Evolutionary conservation across 106 monocot species (phyloP).

Genomic region (Dioscorea alata): DNA sequence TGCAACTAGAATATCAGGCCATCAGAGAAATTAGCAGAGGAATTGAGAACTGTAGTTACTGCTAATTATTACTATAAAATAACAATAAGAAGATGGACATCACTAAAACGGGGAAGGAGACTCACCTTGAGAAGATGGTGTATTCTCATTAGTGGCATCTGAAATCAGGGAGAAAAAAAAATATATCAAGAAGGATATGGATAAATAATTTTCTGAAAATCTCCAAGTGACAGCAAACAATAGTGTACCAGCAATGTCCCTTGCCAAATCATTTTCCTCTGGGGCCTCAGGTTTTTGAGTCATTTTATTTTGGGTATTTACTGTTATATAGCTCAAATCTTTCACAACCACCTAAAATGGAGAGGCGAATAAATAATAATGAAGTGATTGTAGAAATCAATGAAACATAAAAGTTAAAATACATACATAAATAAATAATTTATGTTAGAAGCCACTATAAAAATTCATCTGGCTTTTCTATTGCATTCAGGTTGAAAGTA

Average conservation of each 20-base stretch:
- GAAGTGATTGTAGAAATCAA: constrained; percentile 3
- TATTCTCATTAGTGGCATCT: constrained; percentile 9
- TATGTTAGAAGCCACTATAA: not conserved
- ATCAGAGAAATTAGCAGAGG: not conserved
- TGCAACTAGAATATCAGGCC: constrained; percentile 5
- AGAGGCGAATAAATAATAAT: not conserved
- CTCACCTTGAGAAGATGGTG: not conserved
- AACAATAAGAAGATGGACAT: too few relatives aligned
- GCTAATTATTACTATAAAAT: too few relatives aligned
- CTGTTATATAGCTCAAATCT: constrained; percentile 41
- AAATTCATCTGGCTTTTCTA: not conserved
- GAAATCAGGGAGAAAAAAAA: constrained; percentile 6
- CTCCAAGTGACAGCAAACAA: not conserved
- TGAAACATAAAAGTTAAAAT: too few relatives aligned
- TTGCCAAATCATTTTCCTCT: not conserved
- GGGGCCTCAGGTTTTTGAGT: constrained; percentile 2
- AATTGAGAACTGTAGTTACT: not conserved
- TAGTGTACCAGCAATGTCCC: constrained; percentile 4
- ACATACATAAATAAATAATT: not conserved
- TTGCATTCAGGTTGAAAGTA: not conserved
- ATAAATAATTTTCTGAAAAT: not conserved
- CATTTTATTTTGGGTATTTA: constrained; percentile 4
- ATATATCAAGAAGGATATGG: not conserved
- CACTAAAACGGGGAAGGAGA: not conserved
- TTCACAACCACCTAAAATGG: not conserved